Percentiles rank a stretch among this genome's conserved stretches.
These are phyloP conservation scores for Fraxinus quadrangulata DNA, from an alignment of 257 asterid species.

Conservation along the genomic window DNA sequence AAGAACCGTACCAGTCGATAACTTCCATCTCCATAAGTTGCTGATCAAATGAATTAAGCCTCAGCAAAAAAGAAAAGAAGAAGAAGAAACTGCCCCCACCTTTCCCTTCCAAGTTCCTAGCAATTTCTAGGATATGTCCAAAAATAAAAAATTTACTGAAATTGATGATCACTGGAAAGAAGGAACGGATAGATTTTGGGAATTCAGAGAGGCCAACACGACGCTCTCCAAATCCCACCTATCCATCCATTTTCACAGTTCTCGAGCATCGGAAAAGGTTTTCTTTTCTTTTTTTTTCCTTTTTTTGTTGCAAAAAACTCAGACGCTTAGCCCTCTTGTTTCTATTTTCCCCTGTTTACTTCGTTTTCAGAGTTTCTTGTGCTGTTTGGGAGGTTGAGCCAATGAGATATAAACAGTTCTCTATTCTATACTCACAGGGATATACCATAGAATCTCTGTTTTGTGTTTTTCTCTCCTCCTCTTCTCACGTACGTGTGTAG, in stretches of 20 bases:
- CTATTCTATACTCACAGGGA: slow-evolving; percentile 39
- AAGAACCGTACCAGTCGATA: slow-evolving; percentile 27
- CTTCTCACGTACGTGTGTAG: neutral
- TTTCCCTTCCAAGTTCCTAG: neutral
- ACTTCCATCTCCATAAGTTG: slow-evolving; percentile 21
- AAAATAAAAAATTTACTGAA: neutral
- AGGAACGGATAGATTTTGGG: slow-evolving; percentile 32
- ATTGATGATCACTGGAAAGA: slow-evolving; percentile 33
- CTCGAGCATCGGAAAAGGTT: slow-evolving; percentile 49
- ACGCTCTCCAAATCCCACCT: slow-evolving; percentile 78
- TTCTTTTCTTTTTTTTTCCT: neutral
- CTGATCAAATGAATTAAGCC: slow-evolving; percentile 13
- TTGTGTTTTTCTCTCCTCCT: neutral
- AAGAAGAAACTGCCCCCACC: neutral
- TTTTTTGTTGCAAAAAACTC: neutral
- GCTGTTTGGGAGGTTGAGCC: slow-evolving; percentile 22
- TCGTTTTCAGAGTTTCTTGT: slow-evolving; percentile 22
- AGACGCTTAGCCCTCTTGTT: neutral
- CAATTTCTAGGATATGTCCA: slow-evolving; percentile 1
- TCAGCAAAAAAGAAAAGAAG: neutral
- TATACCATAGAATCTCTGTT: slow-evolving; percentile 56
- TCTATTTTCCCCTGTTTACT: slow-evolving; percentile 15
- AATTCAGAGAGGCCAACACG: slow-evolving; percentile 76
- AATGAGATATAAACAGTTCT: slow-evolving; percentile 22
- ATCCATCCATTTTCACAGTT: slow-evolving; percentile 57